These are phyloP conservation scores for Penicillium canescens DNA, from an alignment of 495 filamentous ascomycete species.

Conservation along the genomic window DNA sequence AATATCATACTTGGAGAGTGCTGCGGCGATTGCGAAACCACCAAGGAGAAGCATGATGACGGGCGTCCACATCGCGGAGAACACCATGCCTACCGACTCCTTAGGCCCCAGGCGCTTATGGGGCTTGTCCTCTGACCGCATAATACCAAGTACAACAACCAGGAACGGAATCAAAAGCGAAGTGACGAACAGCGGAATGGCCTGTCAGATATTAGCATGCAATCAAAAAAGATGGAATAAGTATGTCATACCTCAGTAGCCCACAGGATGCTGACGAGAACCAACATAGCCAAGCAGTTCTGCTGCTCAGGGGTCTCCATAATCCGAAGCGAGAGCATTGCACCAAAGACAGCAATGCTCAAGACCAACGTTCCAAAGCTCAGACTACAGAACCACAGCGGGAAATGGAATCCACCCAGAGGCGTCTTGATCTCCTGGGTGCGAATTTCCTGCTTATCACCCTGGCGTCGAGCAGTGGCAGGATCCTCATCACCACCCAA, in stretches of 20 bases:
- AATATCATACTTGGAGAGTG: slow-evolving; percentile 95
- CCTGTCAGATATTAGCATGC: slow-evolving; percentile 45
- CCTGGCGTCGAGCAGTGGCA: slow-evolving; percentile 70
- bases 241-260: slow-evolving; percentile 78
- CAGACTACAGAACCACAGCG: slow-evolving; percentile 78
- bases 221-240: slow-evolving; percentile 7
- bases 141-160: slow-evolving; percentile 81
- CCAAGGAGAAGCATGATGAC: slow-evolving; percentile 98
- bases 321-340: slow-evolving; percentile 71
- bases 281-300: slow-evolving; percentile 90
- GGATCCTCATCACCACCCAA: slow-evolving; percentile 75
- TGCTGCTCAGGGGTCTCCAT: slow-evolving; percentile 87
- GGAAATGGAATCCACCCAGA: slow-evolving; percentile 71
- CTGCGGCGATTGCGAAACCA: slow-evolving; percentile 93
- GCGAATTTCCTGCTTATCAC: slow-evolving; percentile 68
- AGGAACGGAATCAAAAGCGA: slow-evolving; percentile 92
- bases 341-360: slow-evolving; percentile 70
- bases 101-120: slow-evolving; percentile 70
- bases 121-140: slow-evolving; percentile 71
- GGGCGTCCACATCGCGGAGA: slow-evolving; percentile 97
- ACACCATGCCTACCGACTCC: slow-evolving; percentile 76
- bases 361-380: slow-evolving; percentile 75
- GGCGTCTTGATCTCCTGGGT: slow-evolving; percentile 77
- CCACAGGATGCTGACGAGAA: slow-evolving; percentile 94
- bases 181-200: slow-evolving; percentile 96